phyloP scores from a whole-genome alignment of 73 alveolate species.

The Paramecium caudatum region DNA sequence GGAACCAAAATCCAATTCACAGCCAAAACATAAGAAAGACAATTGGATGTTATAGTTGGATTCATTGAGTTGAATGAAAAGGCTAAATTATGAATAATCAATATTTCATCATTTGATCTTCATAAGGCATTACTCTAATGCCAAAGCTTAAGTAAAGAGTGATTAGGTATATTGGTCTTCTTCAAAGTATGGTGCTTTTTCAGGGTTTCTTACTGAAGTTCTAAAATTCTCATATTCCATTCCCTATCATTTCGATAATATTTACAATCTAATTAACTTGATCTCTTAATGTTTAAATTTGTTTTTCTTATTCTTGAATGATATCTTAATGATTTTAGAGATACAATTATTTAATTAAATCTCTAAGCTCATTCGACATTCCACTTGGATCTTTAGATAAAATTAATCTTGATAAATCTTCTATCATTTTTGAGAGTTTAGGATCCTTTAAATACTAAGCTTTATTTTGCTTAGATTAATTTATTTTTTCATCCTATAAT shows the following conservation, averaged over 20 bases:
- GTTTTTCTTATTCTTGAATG: conserved; percentile 13
- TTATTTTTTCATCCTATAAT: conserved; percentile 22
- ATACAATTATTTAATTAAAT: conserved; percentile 10
- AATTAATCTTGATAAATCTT: conserved; percentile 55
- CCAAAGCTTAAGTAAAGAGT: conserved; percentile 10
- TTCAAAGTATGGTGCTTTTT: conserved; percentile 21
- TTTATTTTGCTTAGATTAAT: background rate
- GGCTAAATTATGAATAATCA: conserved; percentile 78
- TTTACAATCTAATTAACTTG: background rate
- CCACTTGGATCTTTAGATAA: conserved; percentile 55
- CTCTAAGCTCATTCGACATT: conserved; percentile 60
- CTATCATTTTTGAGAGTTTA: conserved; percentile 3
- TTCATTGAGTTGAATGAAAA: conserved; percentile 80
- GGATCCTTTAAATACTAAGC: conserved; percentile 14
- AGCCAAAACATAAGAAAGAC: conserved; percentile 89
- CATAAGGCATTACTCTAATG: conserved; percentile 13
- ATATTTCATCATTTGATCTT: conserved; percentile 8
- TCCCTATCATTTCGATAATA: background rate
- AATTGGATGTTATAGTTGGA: conserved; percentile 81
- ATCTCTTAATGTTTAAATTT: conserved; percentile 26
- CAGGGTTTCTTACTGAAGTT: background rate
- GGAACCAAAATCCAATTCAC: conserved; percentile 82
- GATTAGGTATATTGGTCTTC: conserved; percentile 33
- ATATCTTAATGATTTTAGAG: conserved; percentile 39
- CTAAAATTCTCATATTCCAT: conserved; percentile 34